A percentile compares a stretch with the other conserved stretches of the same genome.
phyloP scores from a whole-genome alignment of 768 basidiomycete genomes.

The Flagelloscypha sp. region DNA sequence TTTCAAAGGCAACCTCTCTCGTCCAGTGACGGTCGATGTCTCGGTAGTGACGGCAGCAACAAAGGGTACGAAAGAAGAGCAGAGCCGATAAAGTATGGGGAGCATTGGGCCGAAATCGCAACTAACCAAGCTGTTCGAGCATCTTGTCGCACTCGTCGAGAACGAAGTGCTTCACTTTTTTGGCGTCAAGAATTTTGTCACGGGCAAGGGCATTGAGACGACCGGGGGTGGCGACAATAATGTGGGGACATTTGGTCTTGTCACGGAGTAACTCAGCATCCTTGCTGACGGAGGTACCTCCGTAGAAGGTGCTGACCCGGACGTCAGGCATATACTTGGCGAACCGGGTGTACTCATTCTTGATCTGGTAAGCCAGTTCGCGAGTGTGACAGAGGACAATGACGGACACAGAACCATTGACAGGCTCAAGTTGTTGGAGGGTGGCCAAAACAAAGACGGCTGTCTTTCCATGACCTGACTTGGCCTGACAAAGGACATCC shows the following conservation, averaged over 20 bases:
- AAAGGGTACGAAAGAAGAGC: conserved; percentile 40
- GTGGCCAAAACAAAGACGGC: conserved; percentile 98
- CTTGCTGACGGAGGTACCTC: conserved; percentile 89
- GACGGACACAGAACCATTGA: conserved; percentile 96
- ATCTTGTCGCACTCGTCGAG: conserved; percentile 99
- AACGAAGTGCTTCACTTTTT: conserved; percentile 98
- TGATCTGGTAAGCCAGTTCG: conserved; percentile 98
- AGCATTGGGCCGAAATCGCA: conserved; percentile 66
- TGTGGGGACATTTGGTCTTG: conserved; percentile 97
- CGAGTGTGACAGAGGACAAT: conserved; percentile 98
- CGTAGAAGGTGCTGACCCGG: conserved; percentile 95
- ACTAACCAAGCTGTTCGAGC: conserved; percentile 99
- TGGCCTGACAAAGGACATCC: conserved; percentile 99
- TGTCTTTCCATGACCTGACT: conserved; percentile 98
- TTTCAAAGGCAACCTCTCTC: no score
- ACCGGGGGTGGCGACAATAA: conserved; percentile 97
- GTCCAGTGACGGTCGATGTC: no score
- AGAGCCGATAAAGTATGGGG: conserved; percentile 43
- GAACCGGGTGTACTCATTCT: conserved; percentile 99
- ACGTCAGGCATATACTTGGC: conserved; percentile 99
- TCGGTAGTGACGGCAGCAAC: no score
- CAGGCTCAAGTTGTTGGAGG: conserved; percentile 95
- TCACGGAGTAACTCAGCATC: conserved; percentile 90
- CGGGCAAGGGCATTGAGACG: conserved; percentile 91
- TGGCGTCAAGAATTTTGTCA: conserved; percentile 92